A percentile compares a stretch with the other conserved stretches of the same genome.
These are phyloP conservation scores for Eucalyptus sp. DNA, from an alignment of 345 rosid species.

Conservation along the genomic window DNA sequence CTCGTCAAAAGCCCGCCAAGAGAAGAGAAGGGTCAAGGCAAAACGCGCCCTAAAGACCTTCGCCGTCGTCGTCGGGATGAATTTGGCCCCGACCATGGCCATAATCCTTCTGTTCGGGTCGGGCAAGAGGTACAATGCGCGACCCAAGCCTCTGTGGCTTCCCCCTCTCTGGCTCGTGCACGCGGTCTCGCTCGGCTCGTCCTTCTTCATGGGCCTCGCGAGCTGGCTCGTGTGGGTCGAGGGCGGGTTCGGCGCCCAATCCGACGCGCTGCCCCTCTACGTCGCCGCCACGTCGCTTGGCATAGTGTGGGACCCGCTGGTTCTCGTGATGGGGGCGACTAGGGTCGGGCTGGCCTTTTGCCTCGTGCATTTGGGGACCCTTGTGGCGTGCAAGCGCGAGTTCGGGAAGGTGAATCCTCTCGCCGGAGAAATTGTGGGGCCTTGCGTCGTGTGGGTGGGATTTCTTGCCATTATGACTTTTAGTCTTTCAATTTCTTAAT, in stretches of 20 bases:
- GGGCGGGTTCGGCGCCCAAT: constrained; percentile 1
- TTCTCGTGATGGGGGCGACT: constrained; percentile 7
- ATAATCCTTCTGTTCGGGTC: constrained; percentile 20
- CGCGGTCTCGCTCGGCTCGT: constrained; percentile 4
- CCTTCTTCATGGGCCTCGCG: constrained; percentile 19
- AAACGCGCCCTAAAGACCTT: constrained; percentile 2
- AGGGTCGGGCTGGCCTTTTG: constrained; percentile 12
- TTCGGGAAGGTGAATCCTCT: constrained; percentile 8
- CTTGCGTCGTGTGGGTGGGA: constrained; percentile 20
- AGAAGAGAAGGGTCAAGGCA: background rate
- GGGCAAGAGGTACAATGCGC: background rate
- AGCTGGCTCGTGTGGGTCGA: constrained; percentile 23
- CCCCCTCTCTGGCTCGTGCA: constrained; percentile 20
- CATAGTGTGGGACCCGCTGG: constrained; percentile 25
- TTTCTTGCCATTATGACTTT: constrained; percentile 12
- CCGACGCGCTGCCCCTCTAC: constrained; percentile 20
- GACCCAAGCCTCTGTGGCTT: constrained; percentile 14
- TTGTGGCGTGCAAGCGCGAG: constrained; percentile 1
- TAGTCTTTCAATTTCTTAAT: background rate
- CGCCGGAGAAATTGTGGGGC: constrained; percentile 7
- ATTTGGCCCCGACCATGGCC: constrained; percentile 1
- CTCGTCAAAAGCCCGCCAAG: background rate
- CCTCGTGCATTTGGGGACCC: constrained; percentile 10
- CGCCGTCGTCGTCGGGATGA: background rate
- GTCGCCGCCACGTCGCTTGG: constrained; percentile 8